Percentiles rank a stretch among this genome's conserved stretches.
Conservation (phyloP, 495 filamentous ascomycete genomes). For the Extremus antarcticus region DNA sequence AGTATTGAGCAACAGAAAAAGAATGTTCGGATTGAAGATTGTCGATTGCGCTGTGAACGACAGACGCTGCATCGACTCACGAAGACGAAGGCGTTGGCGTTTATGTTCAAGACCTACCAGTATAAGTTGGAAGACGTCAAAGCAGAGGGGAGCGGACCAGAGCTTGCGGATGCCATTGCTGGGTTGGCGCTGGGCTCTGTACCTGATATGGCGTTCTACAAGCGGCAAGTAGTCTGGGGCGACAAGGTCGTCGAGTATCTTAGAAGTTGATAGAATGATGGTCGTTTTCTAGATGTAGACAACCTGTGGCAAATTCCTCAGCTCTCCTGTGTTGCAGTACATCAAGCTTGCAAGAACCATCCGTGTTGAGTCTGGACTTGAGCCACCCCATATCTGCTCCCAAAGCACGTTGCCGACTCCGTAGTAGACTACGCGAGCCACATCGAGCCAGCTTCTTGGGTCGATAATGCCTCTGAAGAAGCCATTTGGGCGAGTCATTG, state of each 20-base stretch:
- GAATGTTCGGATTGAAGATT: constrained; percentile 44
- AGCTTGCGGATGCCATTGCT: constrained; percentile 60
- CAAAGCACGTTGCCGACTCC: constrained; percentile 58
- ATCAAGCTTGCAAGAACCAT: constrained; percentile 73
- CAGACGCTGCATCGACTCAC: constrained; percentile 70
- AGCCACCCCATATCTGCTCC: constrained; percentile 59
- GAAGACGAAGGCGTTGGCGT: constrained; percentile 52
- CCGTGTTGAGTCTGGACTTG: constrained; percentile 39
- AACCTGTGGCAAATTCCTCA: constrained; percentile 55
- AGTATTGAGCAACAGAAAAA: constrained; percentile 29
- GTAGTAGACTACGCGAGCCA: constrained; percentile 46
- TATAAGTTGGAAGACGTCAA: constrained; percentile 59
- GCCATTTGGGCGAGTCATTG: constrained; percentile 38
- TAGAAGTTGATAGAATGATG: constrained; percentile 20
- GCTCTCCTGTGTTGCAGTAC: constrained; percentile 51
- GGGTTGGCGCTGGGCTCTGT: constrained; percentile 59
- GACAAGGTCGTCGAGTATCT: constrained; percentile 50
- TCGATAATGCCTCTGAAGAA: constrained; percentile 43
- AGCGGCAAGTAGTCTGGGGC: constrained; percentile 57
- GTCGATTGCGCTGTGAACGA: constrained; percentile 56
- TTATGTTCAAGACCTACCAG: constrained; percentile 71
- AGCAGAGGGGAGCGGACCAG: constrained; percentile 52
- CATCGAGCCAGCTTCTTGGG: constrained; percentile 50
- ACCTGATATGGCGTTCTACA: constrained; percentile 58
- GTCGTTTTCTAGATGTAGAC: constrained; percentile 31